Evolutionary conservation across 2,329 filamentous ascomycete genomes (phyloP), one percentile per base, ranked within the genome.

Genomic region (Fusarium buxicola): DNA sequence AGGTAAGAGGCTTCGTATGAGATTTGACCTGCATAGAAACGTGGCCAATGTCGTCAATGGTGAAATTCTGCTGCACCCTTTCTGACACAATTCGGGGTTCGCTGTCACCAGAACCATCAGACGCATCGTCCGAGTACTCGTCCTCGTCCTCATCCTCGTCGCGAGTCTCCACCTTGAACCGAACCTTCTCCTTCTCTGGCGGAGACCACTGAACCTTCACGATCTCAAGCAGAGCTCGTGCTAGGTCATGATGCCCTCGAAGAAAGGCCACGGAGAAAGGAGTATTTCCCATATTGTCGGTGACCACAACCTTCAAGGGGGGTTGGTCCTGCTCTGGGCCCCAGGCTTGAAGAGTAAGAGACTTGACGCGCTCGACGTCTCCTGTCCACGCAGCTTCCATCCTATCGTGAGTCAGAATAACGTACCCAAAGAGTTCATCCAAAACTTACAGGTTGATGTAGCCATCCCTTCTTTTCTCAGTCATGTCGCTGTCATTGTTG

Each of bases 321-420:
- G 82, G 76, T 48, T 88, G 80, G 5, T 82, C 75, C 6, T 82
- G 76, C 7, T 83, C 77, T 5, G 78, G 71, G 11, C 84, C 82
- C 85, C 88, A 91, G 2, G 83, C 76, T 10, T 80, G 76, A 16
- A 91, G 76, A 2, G 89, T 90, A 32, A 91, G 77, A 12, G 77
- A 74, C 69, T 90, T 91, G 74, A 94, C 86, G 4, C 79, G 86
- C 2, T 85, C 79, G 1, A 90, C 63, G 65, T 95, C 85, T n/a
- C 89, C 89, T 5, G 69, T 68, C 90, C 90, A 95, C 5, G 86
- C 86, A 31, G 91, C 91, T 70, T 94, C 87, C 72, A 91, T 91
- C 8, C 84, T 86, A 15, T 13, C 8, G 25, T 7, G 27, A 36
- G 41, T 72, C 65, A 66, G 60, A 31, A 12, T 16, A 10, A 12